Evolutionary conservation across 2,329 filamentous ascomycete species (phyloP), one percentile per base, ranked within the genome.

Genomic region (Cladosporium phlei): DNA sequence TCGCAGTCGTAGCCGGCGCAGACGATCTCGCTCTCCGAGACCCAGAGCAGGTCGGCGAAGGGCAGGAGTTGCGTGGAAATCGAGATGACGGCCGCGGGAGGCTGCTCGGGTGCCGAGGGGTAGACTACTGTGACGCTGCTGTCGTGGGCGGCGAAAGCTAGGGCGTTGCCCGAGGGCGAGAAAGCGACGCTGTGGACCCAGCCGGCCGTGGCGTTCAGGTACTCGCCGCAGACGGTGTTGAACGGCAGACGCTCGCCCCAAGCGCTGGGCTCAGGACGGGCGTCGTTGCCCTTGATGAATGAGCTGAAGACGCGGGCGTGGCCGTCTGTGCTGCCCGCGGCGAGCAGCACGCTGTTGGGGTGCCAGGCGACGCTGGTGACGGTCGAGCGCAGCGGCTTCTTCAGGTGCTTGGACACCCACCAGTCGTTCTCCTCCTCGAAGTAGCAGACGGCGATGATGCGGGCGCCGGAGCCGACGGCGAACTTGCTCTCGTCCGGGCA

Each of bases 341-440:
- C 93, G 19, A 98, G 77, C 24, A 98, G 79, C 12, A 98, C 93
- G 8, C 87, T 94, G 76, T 98, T 98, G 27, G 93, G 93, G 69
- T 98, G 93, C 93, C 93, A 98, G 48, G 85, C 84, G 34, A 98
- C 82, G 12, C 86, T 89, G 47, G 93, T 97, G 60, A 98, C 91
- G 48, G 93, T 98, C 66, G 89, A 95, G 57, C 91, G 86, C 61
- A 98, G 95, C 16, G 93, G 93, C 79, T 97, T 98, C 81, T 97
- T 97, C 64, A 98, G 73, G 71, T 98, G 93, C 77, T 98, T 98
- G 28, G 90, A 96, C 32, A 98, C 91, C 93, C 93, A 98, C 93
- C 93, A 98, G 74, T 98, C 90, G 70, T 98, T 96, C 70, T 98
- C 93, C 67, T 95, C 88, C 65, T 98, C 93, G 60, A 98, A 98